Conservation (phyloP, 495 filamentous ascomycete species). For the Neurospora africana region DNA sequence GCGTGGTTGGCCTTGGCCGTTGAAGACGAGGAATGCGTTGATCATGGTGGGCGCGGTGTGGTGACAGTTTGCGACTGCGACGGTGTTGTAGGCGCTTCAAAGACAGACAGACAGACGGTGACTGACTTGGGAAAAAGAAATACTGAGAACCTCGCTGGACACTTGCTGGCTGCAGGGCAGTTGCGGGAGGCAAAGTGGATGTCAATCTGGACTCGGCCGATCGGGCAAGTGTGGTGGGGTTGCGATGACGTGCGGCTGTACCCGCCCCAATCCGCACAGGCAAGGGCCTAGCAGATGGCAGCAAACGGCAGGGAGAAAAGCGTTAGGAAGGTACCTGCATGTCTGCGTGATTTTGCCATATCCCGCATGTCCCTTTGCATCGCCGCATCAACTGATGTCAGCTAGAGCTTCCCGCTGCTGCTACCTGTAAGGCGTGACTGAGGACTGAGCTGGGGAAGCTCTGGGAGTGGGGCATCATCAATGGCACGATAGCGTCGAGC, state of each 20-base stretch:
- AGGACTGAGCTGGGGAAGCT: neutral
- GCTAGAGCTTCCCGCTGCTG: neutral
- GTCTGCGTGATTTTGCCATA: fast-evolving
- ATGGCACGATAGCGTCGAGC: neutral
- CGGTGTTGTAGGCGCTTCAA: neutral
- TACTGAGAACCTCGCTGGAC: neutral
- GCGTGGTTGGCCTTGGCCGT: conserved; percentile 90
- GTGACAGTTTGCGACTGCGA: neutral
- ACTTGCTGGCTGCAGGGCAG: neutral
- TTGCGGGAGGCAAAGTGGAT: neutral
- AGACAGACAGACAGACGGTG: neutral
- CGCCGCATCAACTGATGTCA: neutral
- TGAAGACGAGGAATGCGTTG: conserved; percentile 98
- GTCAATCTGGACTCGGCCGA: neutral
- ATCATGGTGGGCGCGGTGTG: conserved; percentile 54
- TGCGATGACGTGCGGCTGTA: conserved; percentile 3
- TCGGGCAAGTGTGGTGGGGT: conserved; percentile 2
- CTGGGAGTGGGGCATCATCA: neutral
- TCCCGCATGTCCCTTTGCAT: fast-evolving
- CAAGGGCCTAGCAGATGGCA: neutral
- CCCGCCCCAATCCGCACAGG: neutral
- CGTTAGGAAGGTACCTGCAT: neutral
- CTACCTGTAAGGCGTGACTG: neutral
- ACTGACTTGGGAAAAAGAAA: neutral
- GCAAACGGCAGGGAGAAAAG: neutral